phyloP scores from a whole-genome alignment of 2,329 filamentous ascomycete genomes.

The Graphilbum ipis-grandicollis region DNA sequence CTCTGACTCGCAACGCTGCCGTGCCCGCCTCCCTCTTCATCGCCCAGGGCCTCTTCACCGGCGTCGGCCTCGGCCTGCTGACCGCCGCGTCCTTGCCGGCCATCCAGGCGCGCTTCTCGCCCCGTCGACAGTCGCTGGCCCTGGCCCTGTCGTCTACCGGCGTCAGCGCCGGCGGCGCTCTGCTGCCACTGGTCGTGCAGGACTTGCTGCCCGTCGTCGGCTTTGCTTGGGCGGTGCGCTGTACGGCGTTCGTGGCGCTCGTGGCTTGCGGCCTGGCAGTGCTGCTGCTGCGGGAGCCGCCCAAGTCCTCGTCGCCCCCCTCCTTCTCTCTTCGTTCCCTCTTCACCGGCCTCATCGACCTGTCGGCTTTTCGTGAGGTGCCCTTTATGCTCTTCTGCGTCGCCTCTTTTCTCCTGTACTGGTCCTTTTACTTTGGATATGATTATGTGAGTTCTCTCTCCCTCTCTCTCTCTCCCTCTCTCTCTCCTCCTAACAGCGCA shows the following conservation, averaged over 20 bases:
- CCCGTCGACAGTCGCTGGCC: constrained; percentile 35
- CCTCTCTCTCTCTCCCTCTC: not conserved
- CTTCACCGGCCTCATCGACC: constrained; percentile 23
- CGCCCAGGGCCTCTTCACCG: constrained; percentile 34
- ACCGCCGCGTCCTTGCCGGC: constrained; percentile 34
- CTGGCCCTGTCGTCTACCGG: constrained; percentile 42
- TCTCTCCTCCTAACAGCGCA: constrained; percentile 3
- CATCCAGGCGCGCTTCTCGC: constrained; percentile 42
- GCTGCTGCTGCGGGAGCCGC: constrained; percentile 25
- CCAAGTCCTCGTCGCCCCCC: not conserved
- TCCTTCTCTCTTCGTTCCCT: not conserved
- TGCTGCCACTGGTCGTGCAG: constrained; percentile 42
- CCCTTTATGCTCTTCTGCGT: constrained; percentile 25
- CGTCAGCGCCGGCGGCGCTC: constrained; percentile 41
- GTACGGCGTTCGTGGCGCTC: constrained; percentile 41
- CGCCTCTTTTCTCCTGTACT: constrained; percentile 23
- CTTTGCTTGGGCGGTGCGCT: constrained; percentile 47
- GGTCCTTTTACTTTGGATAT: constrained; percentile 34
- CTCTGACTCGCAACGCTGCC: constrained; percentile 16
- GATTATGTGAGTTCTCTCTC: constrained; percentile 22
- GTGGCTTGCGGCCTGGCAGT: constrained; percentile 22
- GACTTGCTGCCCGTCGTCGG: constrained; percentile 43
- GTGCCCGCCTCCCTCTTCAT: constrained; percentile 20
- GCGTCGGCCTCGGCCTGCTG: constrained; percentile 36
- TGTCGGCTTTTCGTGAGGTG: constrained; percentile 28